These are phyloP conservation scores for Russula sp. DNA, from an alignment of 768 basidiomycete species.

Conservation along the genomic window DNA sequence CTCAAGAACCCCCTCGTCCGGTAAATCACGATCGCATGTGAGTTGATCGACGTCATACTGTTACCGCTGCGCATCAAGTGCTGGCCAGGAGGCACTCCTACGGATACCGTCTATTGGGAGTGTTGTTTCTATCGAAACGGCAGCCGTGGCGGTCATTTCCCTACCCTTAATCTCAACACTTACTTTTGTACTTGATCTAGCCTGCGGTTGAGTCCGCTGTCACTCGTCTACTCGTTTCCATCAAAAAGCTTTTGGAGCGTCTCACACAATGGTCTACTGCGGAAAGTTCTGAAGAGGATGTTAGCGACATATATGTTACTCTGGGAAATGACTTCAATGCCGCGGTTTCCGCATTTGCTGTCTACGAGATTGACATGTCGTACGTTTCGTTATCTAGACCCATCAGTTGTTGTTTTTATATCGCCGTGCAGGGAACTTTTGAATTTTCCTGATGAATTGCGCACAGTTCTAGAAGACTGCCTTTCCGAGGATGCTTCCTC, in stretches of 20 bases:
- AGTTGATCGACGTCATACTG: not conserved
- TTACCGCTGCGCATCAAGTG: not conserved
- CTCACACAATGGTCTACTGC: conserved; percentile 78
- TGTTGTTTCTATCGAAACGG: not conserved
- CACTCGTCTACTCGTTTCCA: conserved; percentile 86
- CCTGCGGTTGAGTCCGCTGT: conserved; percentile 87
- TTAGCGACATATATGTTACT: conserved; percentile 95
- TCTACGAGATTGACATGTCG: conserved; percentile 86
- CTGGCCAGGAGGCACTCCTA: not conserved
- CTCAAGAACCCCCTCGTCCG: conserved; percentile 2
- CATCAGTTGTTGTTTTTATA: conserved; percentile 7
- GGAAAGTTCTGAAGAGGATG: conserved; percentile 64
- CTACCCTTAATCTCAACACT: not conserved
- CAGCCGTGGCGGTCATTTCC: not conserved
- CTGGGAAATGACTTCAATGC: conserved; percentile 97
- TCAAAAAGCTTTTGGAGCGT: conserved; percentile 89
- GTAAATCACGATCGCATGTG: conserved; percentile 6
- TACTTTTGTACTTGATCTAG: conserved; percentile 28
- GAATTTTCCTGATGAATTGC: conserved; percentile 81
- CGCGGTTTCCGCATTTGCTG: conserved; percentile 81
- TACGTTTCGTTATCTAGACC: conserved; percentile 29
- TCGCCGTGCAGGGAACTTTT: conserved; percentile 63
- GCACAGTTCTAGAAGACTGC: conserved; percentile 82
- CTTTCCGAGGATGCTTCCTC: conserved; percentile 84
- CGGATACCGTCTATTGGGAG: not conserved